Base-by-base conservation (phyloP, 2,329 filamentous ascomycete genomes). In the Ramularia endophylla region DNA sequence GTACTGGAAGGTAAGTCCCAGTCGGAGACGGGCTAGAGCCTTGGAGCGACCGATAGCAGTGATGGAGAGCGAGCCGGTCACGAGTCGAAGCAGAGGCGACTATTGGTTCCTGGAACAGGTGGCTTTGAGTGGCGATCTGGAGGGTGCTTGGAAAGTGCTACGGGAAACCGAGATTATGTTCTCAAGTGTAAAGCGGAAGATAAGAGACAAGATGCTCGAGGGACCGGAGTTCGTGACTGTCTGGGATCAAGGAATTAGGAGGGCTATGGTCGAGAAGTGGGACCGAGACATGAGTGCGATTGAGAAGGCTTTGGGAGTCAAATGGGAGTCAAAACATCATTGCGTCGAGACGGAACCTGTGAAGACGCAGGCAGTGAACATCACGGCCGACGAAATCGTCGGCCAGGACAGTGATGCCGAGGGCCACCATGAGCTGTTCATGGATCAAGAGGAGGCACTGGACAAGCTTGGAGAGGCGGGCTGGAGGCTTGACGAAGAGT, bases 61-160 rank as follows among this genome's bases (percentile, higher is more conserved):
- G n/a, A 17, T 17, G 8, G n/a, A 13, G 9, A 47, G 32, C 15
- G 17, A 34, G 17, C 8, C 8, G 20, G 32, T 54, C 31, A 60
- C 50, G 7, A 57, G 44, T n/a, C 54, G 45, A 25, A 40, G 41
- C 17, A 53, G 59, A 29, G 59, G 60, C 2, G 59, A 62, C 36
- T 52, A 55, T 37, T 61, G 57, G 56, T 64, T 63, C 38, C 22
- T 63, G 8, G 61, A 63, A 46, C 58, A 62, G 39, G 56, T 62
- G 48, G 42, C 52, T 0, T 46, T 48, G 33, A 41, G 56, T 7
- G 61, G 56, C 12, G 60, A 59, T 15, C 33, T 57, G 12, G 32
- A 48, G 25, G 41, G 44, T 27, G 61, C 60, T 3, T 64, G 61
- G 61, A 13, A 45, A 22, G 50, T 63, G 3, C 28, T 62, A 7